phyloP scores from a whole-genome alignment of 192 early-diverging fungal genomes.

The Mortierella antarctica region DNA sequence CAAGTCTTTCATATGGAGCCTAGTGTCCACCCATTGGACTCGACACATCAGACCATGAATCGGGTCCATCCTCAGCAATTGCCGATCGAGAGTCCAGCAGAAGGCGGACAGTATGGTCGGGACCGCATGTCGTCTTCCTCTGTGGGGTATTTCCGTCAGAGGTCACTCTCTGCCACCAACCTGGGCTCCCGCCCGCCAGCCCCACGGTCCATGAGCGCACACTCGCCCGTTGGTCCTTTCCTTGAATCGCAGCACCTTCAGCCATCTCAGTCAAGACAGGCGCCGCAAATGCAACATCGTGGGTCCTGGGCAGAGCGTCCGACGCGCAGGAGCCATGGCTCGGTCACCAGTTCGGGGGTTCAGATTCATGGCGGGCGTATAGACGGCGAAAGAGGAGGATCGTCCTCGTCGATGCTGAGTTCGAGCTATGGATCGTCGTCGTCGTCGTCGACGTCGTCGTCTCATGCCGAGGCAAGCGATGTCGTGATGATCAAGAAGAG shows the following conservation, averaged over 20 bases:
- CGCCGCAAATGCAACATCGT: neutral
- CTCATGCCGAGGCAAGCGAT: conserved; percentile 15
- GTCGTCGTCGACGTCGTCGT: neutral
- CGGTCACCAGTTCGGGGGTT: conserved; percentile 10
- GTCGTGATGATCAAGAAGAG: conserved; percentile 52
- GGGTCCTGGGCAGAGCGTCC: conserved; percentile 8
- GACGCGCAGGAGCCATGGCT: conserved; percentile 17
- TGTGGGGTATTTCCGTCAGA: conserved; percentile 28
- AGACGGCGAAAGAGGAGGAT: neutral
- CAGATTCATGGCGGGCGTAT: neutral
- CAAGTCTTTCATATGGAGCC: conserved; percentile 18
- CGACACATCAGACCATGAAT: conserved; percentile 46
- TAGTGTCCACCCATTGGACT: conserved; percentile 34
- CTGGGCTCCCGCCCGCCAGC: neutral
- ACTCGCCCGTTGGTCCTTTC: too few species aligned
- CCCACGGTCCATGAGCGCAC: neutral
- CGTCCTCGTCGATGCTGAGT: neutral
- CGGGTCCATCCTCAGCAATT: conserved; percentile 33
- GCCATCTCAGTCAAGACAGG: neutral
- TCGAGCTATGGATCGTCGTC: conserved; percentile 2
- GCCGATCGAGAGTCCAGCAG: conserved; percentile 1
- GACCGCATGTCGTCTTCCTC: neutral
- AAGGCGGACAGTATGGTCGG: neutral
- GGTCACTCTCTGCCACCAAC: conserved; percentile 33
- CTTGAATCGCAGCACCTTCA: neutral